These are phyloP conservation scores for Coniochaeta ligniaria DNA, from an alignment of 2,329 filamentous ascomycete species.

Conservation along the genomic window DNA sequence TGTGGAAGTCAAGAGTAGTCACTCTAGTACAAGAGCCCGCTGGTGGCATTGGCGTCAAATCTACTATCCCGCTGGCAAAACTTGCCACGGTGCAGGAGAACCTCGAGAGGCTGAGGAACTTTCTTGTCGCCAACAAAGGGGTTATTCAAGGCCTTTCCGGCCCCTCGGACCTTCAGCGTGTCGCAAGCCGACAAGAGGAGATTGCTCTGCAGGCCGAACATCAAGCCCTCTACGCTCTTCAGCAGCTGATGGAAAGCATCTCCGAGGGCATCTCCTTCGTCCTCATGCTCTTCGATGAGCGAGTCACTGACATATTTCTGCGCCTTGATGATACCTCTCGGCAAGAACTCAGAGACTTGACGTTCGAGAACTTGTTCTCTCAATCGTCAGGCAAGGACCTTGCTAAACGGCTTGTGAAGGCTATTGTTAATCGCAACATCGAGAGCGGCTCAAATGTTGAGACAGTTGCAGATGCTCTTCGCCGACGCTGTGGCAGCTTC, in stretches of 20 bases:
- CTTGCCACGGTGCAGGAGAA: constrained; percentile 73
- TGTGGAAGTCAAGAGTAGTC: constrained; percentile 80
- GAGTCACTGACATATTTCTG: constrained; percentile 78
- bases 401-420: constrained; percentile 90
- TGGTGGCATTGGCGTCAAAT: constrained; percentile 55
- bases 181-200: constrained; percentile 80
- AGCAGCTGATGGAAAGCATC: constrained; percentile 80
- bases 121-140: constrained; percentile 78
- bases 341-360: constrained; percentile 66
- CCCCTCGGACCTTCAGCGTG: constrained; percentile 73
- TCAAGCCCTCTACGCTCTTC: constrained; percentile 78
- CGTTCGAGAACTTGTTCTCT: constrained; percentile 83
- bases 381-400: constrained; percentile 73
- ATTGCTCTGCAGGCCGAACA: constrained; percentile 90
- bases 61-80: constrained; percentile 61
- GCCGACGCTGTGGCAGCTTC: constrained; percentile 90
- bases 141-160: constrained; percentile 94
- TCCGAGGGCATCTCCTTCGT: constrained; percentile 97
- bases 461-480: constrained; percentile 89
- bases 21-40: constrained; percentile 40
- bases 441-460: constrained; percentile 95
- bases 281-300: constrained; percentile 88
- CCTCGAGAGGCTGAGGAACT: constrained; percentile 69
- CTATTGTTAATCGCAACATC: constrained; percentile 97
- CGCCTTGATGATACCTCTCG: constrained; percentile 65